Base-by-base conservation (phyloP, 2,329 filamentous ascomycete genomes). In the Penicillium sumatraense region DNA sequence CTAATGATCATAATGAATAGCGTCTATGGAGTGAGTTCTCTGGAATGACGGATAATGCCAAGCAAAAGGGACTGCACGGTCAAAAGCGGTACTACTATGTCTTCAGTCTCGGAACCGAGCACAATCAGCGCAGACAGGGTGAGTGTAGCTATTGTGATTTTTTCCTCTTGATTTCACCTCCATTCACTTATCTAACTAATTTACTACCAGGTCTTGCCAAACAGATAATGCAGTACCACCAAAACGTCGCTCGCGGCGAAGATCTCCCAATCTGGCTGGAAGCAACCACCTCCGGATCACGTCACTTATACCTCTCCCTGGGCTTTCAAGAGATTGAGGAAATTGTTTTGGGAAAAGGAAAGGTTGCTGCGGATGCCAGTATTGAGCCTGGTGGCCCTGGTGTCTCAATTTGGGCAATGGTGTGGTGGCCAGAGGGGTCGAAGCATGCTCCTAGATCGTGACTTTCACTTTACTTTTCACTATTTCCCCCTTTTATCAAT, bases 241-340 rank as follows among this genome's bases (percentile, higher is more conserved):
- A 65, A 31, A 41, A 51, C 9, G 54, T 33, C 3, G 64, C 63
- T 2, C 53, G 57, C 35, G 23, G 44, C 4, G 57, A 64, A 10
- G 57, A 64, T 14, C 48, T 64, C 5, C 64, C 64, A 0, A 66
- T 66, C 16, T 66, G 63, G 63, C 61, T 66, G 3, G 64, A 66
- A 46, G 64, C 64, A 11, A 65, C 64, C 2, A 63, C 53, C 13
- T 26, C 55, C 10, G 26, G 35, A 18, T 65, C 64, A 0, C 59
- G 61, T 2, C 46, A 49, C 16, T 51, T 66, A 1, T 66, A 66
- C 36, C 51, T 65, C 16, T 64, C 58, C 7, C 27, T 66, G 40
- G 64, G 60, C 14, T 66, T 66, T 18, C 21, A 64, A 27, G 63
- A 63, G n/a, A 35, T 65, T 8, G 63, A 66, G 8, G 35, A 61